These are phyloP conservation scores for Pelargonium nanum DNA, from an alignment of 345 rosid species.

Conservation along the genomic window DNA sequence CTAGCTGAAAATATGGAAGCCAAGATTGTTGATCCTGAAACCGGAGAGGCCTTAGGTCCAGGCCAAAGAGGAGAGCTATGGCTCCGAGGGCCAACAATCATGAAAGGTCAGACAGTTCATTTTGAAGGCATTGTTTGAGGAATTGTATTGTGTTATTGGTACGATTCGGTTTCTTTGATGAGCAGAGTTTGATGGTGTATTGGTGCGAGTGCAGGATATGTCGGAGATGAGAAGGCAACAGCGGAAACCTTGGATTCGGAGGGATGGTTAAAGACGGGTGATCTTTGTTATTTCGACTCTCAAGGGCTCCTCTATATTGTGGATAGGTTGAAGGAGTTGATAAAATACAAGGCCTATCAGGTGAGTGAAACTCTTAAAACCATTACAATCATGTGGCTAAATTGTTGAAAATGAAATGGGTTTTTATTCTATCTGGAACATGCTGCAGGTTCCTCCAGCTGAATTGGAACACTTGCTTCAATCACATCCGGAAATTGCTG, in stretches of 20 bases:
- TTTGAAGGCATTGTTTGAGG: no score
- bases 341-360: slow-evolving; percentile 95
- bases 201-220: slow-evolving; percentile 46
- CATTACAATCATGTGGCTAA: background rate
- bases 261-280: slow-evolving; percentile 92
- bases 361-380: slow-evolving; percentile 19
- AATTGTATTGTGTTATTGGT: no score
- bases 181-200: background rate
- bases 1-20: slow-evolving; percentile 53
- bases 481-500: slow-evolving; percentile 58
- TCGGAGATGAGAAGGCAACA: slow-evolving; percentile 70
- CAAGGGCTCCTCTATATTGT: slow-evolving; percentile 65
- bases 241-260: slow-evolving; percentile 64
- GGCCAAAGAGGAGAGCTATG: slow-evolving; percentile 77
- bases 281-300: slow-evolving; percentile 71
- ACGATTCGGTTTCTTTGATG: no score
- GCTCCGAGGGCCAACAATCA: slow-evolving; percentile 69
- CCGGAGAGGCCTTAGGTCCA: slow-evolving; percentile 58
- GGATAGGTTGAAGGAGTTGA: slow-evolving; percentile 85
- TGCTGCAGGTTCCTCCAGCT: slow-evolving; percentile 76
- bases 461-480: slow-evolving; percentile 78
- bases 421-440: no score
- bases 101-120: slow-evolving; percentile 44
- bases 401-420: no score
- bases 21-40: slow-evolving; percentile 57